Conservation (phyloP, 2,329 filamentous ascomycete species). For the Diaporthe vexans region DNA sequence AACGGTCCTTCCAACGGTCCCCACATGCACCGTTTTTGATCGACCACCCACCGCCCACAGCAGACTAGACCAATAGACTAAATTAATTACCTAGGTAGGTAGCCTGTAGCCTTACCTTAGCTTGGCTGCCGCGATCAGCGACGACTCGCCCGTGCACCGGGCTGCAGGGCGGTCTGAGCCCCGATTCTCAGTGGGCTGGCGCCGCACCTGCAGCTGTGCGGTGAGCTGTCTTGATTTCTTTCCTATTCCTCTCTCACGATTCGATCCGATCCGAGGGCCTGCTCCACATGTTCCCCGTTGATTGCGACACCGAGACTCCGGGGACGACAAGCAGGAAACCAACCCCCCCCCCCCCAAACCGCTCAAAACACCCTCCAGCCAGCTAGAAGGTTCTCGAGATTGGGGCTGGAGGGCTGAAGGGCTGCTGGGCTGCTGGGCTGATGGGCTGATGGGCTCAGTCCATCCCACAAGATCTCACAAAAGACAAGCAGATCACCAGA, state of each 20-base stretch:
- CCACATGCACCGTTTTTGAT: constrained; percentile 4
- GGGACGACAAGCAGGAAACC: no score
- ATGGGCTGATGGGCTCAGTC: not conserved
- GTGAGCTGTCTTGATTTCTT: constrained; percentile 33
- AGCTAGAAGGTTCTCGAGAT: not conserved
- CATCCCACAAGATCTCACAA: constrained; percentile 20
- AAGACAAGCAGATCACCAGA: constrained; percentile 10
- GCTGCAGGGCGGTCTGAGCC: not conserved
- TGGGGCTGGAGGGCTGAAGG: not conserved
- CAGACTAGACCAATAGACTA: not conserved
- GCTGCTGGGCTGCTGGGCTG: no score
- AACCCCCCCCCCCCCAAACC: no score
- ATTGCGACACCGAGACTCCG: not conserved
- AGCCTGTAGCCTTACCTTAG: constrained; percentile 23
- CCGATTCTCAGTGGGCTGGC: constrained; percentile 9
- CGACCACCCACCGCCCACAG: constrained; percentile 4
- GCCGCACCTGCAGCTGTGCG: constrained; percentile 37
- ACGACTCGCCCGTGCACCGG: not conserved
- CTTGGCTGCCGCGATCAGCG: constrained; percentile 29
- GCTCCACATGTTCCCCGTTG: not conserved
- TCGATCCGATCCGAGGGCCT: not conserved
- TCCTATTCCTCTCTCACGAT: not conserved
- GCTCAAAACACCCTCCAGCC: not conserved
- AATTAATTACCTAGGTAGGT: not conserved
- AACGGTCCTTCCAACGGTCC: constrained; percentile 28